Evolutionary conservation across 352 stramenopile genomes (phyloP).

Genomic region (Pythium guiyangense): DNA sequence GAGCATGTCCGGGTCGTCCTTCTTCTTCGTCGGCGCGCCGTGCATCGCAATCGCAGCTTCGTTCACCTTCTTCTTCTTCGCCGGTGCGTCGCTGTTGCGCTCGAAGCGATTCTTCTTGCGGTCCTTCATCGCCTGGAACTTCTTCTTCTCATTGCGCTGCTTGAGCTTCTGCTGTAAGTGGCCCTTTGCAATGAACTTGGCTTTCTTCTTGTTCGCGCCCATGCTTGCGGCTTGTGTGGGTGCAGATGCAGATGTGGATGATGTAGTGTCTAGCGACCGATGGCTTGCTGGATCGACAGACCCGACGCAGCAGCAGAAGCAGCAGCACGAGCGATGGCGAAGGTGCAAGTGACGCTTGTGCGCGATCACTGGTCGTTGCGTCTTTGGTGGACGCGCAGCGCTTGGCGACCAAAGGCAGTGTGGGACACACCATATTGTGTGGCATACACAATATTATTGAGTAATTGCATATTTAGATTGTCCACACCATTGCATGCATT

Average conservation of each 20-base stretch:
- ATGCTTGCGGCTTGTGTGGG: slow-evolving; percentile 18
- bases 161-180: slow-evolving; percentile 76
- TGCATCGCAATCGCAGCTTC: slow-evolving; percentile 16
- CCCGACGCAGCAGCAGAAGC: background rate
- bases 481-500: too few relatives aligned
- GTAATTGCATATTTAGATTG: background rate
- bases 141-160: slow-evolving; percentile 83
- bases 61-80: slow-evolving; percentile 35
- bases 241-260: background rate
- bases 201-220: slow-evolving; percentile 81
- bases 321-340: background rate
- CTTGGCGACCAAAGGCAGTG: background rate
- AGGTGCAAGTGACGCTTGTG: background rate
- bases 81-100: slow-evolving; percentile 55
- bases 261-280: background rate
- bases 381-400: background rate
- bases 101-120: slow-evolving; percentile 71
- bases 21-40: slow-evolving; percentile 17
- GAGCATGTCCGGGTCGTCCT: slow-evolving; percentile 74
- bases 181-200: slow-evolving; percentile 86
- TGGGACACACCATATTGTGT: background rate
- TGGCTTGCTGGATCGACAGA: background rate
- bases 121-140: slow-evolving; percentile 72
- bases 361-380: background rate
- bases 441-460: too few relatives aligned